Base-by-base conservation (phyloP, 208 protist genomes). In the Crithidia brevicula region DNA sequence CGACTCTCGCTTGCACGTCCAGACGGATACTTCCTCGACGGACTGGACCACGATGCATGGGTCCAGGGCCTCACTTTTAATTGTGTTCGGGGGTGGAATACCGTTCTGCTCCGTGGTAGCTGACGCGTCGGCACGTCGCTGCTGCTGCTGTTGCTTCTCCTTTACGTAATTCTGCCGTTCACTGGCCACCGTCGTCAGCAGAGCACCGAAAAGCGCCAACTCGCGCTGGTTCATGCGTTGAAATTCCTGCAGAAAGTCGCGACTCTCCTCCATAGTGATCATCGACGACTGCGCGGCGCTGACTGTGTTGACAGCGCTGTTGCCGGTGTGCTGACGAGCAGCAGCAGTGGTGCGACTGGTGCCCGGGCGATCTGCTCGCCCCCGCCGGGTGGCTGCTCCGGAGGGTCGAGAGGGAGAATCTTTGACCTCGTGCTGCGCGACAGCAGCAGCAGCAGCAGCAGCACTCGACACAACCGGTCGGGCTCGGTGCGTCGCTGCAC, bases 261-360 rank as follows among this genome's bases (percentile, higher is more conserved):
- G 31, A 42, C 53, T 69, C 30, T 75, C 70, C 54, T 75, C 61
- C 61, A 75, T 69, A 15, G 53, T 51, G 16, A 75, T 64, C 70
- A 75, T 68, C 52, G 62, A 64, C 22, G 70, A 63, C 36, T 53
- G 53, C 1, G n/a, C 51, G 4, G 54, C 62, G 20, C 30, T 52
- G 36, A 75, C 45, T 13, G 56, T 64, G 54, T 65, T 49, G 28
- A 4, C 10, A 22, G 22, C 22, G 43, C 23, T 40, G 25, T 38
- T 28, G 20, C 4, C 31, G 49, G 10, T 33, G 49, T 13, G 3
- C 27, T 10, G 9, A 45, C 10, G 13, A 4, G 23, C 27, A 11
- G 18, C 8, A 47, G 58, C 27, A n/a, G 36, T 23, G 23, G 9
- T 46, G 16, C 8, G n/a, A 8, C 16, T 30, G 36, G 0, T 62